These are phyloP conservation scores for Saccharomyces hybrid DNA, from an alignment of 1,139 yeast genomes.

Conservation along the genomic window DNA sequence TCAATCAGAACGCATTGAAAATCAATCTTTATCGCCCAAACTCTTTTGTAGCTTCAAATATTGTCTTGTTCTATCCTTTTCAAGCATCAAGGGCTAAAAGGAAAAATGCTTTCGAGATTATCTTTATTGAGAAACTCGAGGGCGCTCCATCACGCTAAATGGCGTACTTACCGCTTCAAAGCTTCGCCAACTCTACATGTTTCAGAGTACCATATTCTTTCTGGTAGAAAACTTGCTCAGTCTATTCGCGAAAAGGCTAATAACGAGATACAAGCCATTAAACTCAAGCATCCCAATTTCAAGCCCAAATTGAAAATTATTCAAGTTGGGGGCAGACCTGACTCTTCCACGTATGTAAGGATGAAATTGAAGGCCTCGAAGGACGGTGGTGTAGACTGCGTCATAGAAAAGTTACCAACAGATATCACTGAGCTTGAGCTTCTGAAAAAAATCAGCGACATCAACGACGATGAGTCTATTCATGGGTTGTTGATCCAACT, in stretches of 20 bases:
- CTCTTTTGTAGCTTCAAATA: background rate
- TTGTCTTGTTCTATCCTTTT: background rate
- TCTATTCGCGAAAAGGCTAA: slow-evolving; percentile 33
- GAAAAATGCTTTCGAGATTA: slow-evolving; percentile 8
- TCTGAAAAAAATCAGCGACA: slow-evolving; percentile 45
- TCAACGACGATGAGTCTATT: slow-evolving; percentile 56
- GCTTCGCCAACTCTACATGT: background rate
- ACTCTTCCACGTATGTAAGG: slow-evolving; percentile 68
- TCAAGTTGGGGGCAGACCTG: slow-evolving; percentile 72
- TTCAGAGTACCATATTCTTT: slow-evolving; percentile 31
- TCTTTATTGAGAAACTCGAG: slow-evolving; percentile 1
- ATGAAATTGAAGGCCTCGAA: slow-evolving; percentile 69
- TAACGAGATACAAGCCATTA: slow-evolving; percentile 45
- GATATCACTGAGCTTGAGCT: slow-evolving; percentile 50
- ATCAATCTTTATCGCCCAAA: background rate
- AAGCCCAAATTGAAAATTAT: slow-evolving; percentile 59
- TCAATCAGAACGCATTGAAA: background rate
- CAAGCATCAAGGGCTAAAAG: background rate
- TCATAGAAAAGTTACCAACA: slow-evolving; percentile 50
- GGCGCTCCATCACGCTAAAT: background rate
- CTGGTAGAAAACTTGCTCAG: slow-evolving; percentile 36
- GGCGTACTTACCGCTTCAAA: background rate
- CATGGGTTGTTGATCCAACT: slow-evolving; percentile 68
- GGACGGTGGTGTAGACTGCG: slow-evolving; percentile 57
- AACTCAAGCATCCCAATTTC: slow-evolving; percentile 44